These are phyloP conservation scores for Pyropia haitanensis DNA, from an alignment of 23 red algal genomes.

Conservation along the genomic window DNA sequence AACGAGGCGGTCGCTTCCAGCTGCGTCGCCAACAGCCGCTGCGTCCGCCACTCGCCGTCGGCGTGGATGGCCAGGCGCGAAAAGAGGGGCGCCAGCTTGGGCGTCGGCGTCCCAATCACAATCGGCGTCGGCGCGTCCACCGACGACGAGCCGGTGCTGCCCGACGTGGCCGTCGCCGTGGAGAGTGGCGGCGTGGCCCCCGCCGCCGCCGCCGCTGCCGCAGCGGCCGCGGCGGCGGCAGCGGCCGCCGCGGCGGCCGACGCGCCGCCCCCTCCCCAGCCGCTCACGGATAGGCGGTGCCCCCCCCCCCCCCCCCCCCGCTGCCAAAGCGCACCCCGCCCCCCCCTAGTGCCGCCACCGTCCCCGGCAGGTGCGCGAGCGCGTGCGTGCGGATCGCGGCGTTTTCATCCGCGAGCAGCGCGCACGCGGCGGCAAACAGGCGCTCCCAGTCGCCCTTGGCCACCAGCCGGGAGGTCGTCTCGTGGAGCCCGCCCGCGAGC, in stretches of 20 bases:
- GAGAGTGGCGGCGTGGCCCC: background rate
- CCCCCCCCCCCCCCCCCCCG: background rate
- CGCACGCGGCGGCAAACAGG: constrained; percentile 40
- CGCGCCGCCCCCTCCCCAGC: background rate
- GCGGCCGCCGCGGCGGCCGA: background rate
- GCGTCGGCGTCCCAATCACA: constrained; percentile 10
- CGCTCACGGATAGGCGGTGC: background rate
- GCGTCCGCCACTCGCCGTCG: constrained; percentile 72
- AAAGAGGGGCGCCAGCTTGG: constrained; percentile 53
- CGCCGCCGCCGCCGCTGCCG: background rate
- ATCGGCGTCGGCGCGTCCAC: background rate
- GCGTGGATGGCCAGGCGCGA: constrained; percentile 31
- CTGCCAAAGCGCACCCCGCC: constrained; percentile 9
- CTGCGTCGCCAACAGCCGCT: constrained; percentile 57
- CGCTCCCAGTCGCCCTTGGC: constrained; percentile 32
- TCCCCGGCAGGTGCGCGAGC: constrained; percentile 55
- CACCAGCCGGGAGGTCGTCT: constrained; percentile 28
- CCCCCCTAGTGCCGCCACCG: constrained; percentile 35
- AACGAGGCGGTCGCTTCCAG: constrained; percentile 45
- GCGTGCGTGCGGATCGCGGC: constrained; percentile 65
- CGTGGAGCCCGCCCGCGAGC: constrained; percentile 54
- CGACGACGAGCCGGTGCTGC: too few relatives aligned
- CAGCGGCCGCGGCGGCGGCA: background rate
- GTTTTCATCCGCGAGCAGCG: constrained; percentile 64
- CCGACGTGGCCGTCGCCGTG: background rate